phyloP scores from a whole-genome alignment of 2,329 filamentous ascomycete species.

The Nothomitra cinnamomea region DNA sequence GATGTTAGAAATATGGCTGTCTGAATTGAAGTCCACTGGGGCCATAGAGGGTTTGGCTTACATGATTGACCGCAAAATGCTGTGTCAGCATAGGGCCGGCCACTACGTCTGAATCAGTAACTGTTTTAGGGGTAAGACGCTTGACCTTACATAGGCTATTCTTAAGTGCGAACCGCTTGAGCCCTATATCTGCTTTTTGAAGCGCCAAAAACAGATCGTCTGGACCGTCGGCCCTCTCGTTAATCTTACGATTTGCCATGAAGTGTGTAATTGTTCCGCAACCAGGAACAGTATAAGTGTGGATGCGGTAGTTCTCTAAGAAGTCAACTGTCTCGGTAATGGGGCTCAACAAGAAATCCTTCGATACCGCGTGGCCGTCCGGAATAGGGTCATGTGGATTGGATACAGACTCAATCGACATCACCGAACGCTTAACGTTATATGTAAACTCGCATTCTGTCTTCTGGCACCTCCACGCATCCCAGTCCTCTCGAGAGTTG shows the following conservation, averaged over 20 bases:
- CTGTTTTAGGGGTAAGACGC: background rate
- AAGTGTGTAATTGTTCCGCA: slow-evolving; percentile 38
- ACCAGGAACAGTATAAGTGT: slow-evolving; percentile 3
- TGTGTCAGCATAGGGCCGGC: slow-evolving; percentile 29
- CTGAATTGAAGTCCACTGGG: background rate
- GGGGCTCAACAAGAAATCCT: slow-evolving; percentile 6
- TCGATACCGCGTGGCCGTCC: slow-evolving; percentile 9
- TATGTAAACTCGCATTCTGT: slow-evolving; percentile 29
- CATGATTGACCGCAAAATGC: slow-evolving; percentile 37
- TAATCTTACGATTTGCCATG: slow-evolving; percentile 35
- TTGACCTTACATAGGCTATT: slow-evolving; percentile 19
- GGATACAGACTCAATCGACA: slow-evolving; percentile 9
- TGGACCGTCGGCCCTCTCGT: slow-evolving; percentile 34
- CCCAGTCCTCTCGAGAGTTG: slow-evolving; percentile 42
- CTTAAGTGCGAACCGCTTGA: slow-evolving; percentile 27
- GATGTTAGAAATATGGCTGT: background rate
- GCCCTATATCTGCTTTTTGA: slow-evolving; percentile 26
- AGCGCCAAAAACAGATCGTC: slow-evolving; percentile 41
- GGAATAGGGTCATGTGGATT: slow-evolving; percentile 16
- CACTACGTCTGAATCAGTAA: slow-evolving; percentile 14
- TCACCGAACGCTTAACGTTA: slow-evolving; percentile 14
- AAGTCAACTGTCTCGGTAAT: background rate
- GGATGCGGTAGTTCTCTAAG: slow-evolving; percentile 7
- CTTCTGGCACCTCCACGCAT: slow-evolving; percentile 42
- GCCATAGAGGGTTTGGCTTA: slow-evolving; percentile 15